Evolutionary conservation across 2,329 filamentous ascomycete species (phyloP).

Genomic region (Arthrobotrys sinensis): DNA sequence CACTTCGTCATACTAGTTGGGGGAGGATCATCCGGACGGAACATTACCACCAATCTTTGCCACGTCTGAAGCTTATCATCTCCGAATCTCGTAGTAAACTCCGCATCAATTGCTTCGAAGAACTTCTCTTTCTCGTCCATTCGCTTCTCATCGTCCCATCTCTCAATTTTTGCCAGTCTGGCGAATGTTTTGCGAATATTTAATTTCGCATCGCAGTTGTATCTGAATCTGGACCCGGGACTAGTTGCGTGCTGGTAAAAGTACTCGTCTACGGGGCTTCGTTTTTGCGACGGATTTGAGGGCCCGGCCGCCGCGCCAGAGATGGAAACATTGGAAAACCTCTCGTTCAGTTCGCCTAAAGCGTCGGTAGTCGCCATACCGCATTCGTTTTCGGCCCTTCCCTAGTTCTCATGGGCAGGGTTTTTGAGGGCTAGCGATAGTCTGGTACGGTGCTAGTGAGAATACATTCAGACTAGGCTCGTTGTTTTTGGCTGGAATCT

Average conservation of each 20-base stretch:
- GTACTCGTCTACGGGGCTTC: constrained; percentile 19
- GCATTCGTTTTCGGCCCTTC: neutral
- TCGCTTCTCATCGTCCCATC: neutral
- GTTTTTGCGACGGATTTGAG: neutral
- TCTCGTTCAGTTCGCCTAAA: neutral
- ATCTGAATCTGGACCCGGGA: constrained; percentile 18
- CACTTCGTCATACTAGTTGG: constrained; percentile 21
- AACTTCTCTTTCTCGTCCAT: constrained; percentile 14
- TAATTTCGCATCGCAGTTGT: constrained; percentile 2
- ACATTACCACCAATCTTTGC: constrained; percentile 26
- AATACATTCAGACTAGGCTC: no score
- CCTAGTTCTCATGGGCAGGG: neutral
- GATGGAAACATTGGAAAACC: neutral
- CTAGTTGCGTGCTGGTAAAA: constrained; percentile 15
- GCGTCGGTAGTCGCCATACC: neutral
- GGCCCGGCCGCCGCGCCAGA: neutral
- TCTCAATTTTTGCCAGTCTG: neutral
- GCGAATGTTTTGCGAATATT: constrained; percentile 27
- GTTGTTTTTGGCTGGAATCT: neutral
- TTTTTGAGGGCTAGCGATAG: neutral
- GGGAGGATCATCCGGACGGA: neutral
- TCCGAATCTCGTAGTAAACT: constrained; percentile 23
- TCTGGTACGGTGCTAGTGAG: no score
- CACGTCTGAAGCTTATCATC: constrained; percentile 12
- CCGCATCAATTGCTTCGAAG: constrained; percentile 25